Percentiles rank a stretch among this genome's conserved stretches.
Evolutionary conservation across 257 asterid genomes (phyloP).

Genomic region (Prunella vulgaris): DNA sequence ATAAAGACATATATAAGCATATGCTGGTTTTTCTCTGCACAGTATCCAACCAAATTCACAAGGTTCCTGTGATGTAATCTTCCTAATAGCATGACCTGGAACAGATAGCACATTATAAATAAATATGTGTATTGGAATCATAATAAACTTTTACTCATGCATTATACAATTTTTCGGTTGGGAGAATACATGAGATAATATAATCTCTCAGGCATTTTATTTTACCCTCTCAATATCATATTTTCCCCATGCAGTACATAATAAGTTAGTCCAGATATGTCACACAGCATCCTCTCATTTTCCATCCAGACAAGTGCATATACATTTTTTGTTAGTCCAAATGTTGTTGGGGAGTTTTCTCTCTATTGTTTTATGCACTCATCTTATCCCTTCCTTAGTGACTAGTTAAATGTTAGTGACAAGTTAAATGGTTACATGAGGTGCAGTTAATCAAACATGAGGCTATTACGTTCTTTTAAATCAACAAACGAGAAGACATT

Average conservation of each 20-base stretch:
- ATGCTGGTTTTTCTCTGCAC: constrained; percentile 89
- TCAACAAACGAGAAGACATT: background rate
- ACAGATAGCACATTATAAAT: constrained; percentile 12
- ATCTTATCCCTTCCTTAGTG: background rate
- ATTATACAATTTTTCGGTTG: background rate
- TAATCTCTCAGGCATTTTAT: background rate
- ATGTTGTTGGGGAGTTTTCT: background rate
- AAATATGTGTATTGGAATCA: background rate
- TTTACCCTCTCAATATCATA: background rate
- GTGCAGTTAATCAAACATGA: background rate
- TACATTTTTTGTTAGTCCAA: background rate
- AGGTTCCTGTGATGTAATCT: constrained; percentile 96
- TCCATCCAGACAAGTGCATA: background rate
- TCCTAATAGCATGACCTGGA: constrained; percentile 85
- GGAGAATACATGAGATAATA: background rate
- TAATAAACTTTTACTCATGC: background rate
- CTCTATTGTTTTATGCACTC: background rate
- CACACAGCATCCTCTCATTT: background rate
- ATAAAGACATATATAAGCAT: constrained; percentile 88
- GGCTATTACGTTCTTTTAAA: background rate
- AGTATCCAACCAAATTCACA: constrained; percentile 92
- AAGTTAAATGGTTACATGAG: background rate
- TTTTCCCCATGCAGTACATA: background rate
- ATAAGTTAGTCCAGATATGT: background rate
- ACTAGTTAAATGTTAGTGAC: background rate